A percentile compares a stretch with the other conserved stretches of the same genome.
phyloP scores from a whole-genome alignment of 306 rosid species.

The Malus sylvestris region DNA sequence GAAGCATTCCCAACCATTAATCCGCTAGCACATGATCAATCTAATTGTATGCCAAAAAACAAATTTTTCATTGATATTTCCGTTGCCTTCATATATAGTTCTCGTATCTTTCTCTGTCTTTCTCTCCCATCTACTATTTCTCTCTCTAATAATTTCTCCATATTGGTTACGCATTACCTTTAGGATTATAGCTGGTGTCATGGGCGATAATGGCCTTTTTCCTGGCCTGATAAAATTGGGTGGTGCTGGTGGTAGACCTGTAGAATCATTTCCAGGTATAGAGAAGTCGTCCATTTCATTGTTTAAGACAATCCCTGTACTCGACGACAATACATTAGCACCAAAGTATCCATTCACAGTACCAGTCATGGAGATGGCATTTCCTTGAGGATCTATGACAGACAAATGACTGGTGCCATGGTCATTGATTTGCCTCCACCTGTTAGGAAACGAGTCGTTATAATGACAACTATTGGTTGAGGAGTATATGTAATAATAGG shows the following conservation, averaged over 20 bases:
- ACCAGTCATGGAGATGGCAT: constrained; percentile 46
- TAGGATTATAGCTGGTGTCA: constrained; percentile 73
- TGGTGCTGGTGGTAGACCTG: constrained; percentile 60
- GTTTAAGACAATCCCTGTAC: constrained; percentile 79
- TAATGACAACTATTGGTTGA: too few relatives aligned
- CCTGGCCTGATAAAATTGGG: constrained; percentile 72
- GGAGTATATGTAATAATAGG: too few relatives aligned
- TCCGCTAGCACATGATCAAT: too few relatives aligned
- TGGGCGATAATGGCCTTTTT: constrained; percentile 76
- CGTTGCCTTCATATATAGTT: not conserved
- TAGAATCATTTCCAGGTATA: constrained; percentile 43
- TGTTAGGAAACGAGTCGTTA: too few relatives aligned
- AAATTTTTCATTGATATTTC: too few relatives aligned
- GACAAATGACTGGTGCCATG: too few relatives aligned
- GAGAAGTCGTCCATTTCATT: constrained; percentile 93
- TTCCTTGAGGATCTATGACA: too few relatives aligned
- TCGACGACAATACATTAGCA: constrained; percentile 50
- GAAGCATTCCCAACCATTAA: too few relatives aligned
- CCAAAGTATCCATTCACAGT: constrained; percentile 72
- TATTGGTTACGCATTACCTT: constrained; percentile 35
- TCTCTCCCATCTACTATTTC: not conserved
- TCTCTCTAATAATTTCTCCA: not conserved
- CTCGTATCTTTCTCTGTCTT: not conserved
- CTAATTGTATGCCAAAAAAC: too few relatives aligned
- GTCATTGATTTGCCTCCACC: too few relatives aligned